phyloP scores from a whole-genome alignment of 106 monocot species.

The Narthecium ossifragum region DNA sequence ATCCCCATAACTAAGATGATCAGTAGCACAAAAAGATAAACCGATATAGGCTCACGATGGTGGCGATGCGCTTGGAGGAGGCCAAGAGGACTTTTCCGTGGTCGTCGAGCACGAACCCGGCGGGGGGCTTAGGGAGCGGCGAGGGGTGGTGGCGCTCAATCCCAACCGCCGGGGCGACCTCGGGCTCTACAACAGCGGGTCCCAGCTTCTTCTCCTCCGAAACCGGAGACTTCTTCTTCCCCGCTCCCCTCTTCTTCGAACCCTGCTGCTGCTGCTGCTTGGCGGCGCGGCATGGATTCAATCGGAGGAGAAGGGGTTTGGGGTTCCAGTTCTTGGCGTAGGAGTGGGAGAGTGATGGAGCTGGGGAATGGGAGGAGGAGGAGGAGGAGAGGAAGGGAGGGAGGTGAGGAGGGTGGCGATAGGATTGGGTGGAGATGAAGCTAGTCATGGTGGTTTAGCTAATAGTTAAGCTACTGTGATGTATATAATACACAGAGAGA shows the following conservation, averaged over 20 bases:
- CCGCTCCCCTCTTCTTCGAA: slow-evolving; percentile 18
- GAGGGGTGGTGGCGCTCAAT: slow-evolving; percentile 11
- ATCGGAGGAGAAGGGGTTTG: background rate
- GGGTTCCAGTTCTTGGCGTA: background rate
- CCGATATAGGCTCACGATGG: slow-evolving; percentile 44
- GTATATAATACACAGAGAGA: too few relatives aligned
- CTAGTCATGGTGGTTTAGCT: too few relatives aligned
- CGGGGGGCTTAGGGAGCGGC: slow-evolving; percentile 80
- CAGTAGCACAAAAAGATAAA: too few relatives aligned
- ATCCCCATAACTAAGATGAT: background rate
- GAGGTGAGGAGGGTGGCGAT: background rate
- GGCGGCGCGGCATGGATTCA: slow-evolving; percentile 17
- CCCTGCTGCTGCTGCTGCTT: slow-evolving; percentile 33
- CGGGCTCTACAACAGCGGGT: slow-evolving; percentile 4
- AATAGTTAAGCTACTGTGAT: too few relatives aligned
- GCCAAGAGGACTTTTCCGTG: slow-evolving; percentile 62
- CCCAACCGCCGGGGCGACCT: slow-evolving; percentile 4
- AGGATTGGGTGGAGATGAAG: background rate
- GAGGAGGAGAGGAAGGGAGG: background rate
- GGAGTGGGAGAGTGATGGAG: background rate
- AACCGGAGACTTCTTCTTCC: slow-evolving; percentile 19
- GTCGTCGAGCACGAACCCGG: slow-evolving; percentile 75
- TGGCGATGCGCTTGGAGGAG: slow-evolving; percentile 59
- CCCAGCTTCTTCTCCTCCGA: slow-evolving; percentile 15
- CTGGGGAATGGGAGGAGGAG: background rate